phyloP scores from a whole-genome alignment of 352 stramenopile species.

The Phytophthora uliginosa region DNA sequence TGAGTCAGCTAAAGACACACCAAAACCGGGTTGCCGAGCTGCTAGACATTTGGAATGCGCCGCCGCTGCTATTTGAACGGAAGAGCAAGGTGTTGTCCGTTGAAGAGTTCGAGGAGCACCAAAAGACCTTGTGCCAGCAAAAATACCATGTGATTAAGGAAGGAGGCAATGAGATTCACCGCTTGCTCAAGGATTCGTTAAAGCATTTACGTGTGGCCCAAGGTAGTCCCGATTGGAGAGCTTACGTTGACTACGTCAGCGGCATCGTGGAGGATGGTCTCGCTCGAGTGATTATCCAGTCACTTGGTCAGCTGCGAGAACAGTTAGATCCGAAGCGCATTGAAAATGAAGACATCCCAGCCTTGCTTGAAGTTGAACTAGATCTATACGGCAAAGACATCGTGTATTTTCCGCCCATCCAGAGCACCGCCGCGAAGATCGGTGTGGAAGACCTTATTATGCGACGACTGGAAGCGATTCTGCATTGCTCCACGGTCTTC shows the following conservation, averaged over 20 bases:
- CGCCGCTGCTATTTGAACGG: constrained; percentile 89
- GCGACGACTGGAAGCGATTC: constrained; percentile 74
- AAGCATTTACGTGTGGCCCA: constrained; percentile 91
- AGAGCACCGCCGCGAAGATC: constrained; percentile 50
- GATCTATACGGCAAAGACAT: constrained; percentile 90
- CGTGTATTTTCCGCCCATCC: constrained; percentile 82
- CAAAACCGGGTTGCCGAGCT: constrained; percentile 85
- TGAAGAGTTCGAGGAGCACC: constrained; percentile 90
- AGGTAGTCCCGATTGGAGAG: constrained; percentile 93
- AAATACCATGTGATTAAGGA: constrained; percentile 93
- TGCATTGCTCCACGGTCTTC: constrained; percentile 74
- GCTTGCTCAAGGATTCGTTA: constrained; percentile 92
- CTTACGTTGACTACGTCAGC: constrained; percentile 94
- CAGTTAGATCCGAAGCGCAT: constrained; percentile 89
- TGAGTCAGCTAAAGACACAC: constrained; percentile 92
- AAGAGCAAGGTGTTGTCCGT: constrained; percentile 84
- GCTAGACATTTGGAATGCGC: constrained; percentile 77
- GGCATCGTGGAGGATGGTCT: constrained; percentile 91
- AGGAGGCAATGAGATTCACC: constrained; percentile 88
- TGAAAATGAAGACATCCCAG: constrained; percentile 84
- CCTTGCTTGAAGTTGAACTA: constrained; percentile 93
- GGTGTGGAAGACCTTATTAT: constrained; percentile 76
- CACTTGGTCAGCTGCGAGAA: constrained; percentile 75
- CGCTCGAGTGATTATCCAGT: constrained; percentile 76
- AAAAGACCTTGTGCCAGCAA: constrained; percentile 71